A percentile compares a stretch with the other conserved stretches of the same genome.
Evolutionary conservation across 2,329 filamentous ascomycete genomes (phyloP).

Genomic region (Penicillium oxalicum): DNA sequence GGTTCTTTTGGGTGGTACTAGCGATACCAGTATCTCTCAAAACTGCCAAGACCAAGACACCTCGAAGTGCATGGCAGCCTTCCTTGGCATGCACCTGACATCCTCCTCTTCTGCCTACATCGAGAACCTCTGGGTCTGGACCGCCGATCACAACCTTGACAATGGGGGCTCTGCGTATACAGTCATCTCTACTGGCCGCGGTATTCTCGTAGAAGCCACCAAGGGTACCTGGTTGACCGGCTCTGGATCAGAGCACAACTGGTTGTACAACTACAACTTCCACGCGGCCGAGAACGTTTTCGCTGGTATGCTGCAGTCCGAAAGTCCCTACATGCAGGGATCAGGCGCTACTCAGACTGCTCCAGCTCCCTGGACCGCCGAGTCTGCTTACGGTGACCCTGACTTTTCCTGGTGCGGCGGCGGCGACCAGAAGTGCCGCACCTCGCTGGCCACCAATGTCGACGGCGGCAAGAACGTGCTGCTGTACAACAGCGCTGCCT

Average conservation of each 20-base stretch:
- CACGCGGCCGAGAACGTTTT: constrained; percentile 39
- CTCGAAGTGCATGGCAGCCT: constrained; percentile 43
- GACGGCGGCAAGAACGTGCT: constrained; percentile 27
- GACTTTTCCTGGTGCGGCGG: constrained; percentile 24
- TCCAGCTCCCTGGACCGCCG: constrained; percentile 24
- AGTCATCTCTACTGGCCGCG: constrained; percentile 35
- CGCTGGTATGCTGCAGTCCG: constrained; percentile 30
- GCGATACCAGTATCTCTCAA: constrained; percentile 22
- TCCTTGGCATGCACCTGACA: constrained; percentile 47
- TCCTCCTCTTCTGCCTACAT: constrained; percentile 45
- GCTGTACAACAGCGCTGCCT: constrained; percentile 37
- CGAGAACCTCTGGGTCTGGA: constrained; percentile 50
- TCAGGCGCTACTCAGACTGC: constrained; percentile 25
- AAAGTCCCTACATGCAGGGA: constrained; percentile 25
- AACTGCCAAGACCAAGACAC: constrained; percentile 25
- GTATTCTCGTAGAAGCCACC: constrained; percentile 38
- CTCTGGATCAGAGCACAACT: constrained; percentile 44
- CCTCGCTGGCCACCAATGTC: constrained; percentile 30
- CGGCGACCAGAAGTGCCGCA: constrained; percentile 31
- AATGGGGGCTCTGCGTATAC: constrained; percentile 25
- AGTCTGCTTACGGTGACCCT: constrained; percentile 20
- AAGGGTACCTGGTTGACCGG: constrained; percentile 43
- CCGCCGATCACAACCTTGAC: constrained; percentile 45
- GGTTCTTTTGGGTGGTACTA: constrained; percentile 37
- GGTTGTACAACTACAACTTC: constrained; percentile 46